Evolutionary conservation across 2,329 filamentous ascomycete species (phyloP).

Genomic region (Fusarium sp.): DNA sequence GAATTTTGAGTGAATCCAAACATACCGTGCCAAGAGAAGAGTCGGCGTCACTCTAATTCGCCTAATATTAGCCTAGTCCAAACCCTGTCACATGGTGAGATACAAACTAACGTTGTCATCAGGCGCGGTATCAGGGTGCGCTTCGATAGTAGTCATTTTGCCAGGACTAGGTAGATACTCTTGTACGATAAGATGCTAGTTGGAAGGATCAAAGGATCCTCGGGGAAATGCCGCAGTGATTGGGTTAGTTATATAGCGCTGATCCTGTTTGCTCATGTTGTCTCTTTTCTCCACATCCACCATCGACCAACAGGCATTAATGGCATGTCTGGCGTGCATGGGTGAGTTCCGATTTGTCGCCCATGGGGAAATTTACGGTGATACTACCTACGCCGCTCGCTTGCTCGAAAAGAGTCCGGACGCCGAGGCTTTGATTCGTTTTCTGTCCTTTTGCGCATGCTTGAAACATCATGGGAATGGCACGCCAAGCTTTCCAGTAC

Average conservation of each 20-base stretch:
- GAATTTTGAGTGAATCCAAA: too few relatives aligned
- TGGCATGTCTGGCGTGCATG: too few relatives aligned
- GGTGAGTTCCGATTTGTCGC: too few relatives aligned
- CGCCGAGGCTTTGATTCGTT: too few relatives aligned
- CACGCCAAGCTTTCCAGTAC: too few relatives aligned
- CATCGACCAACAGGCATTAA: too few relatives aligned
- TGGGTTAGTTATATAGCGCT: background rate
- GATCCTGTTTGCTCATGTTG: background rate
- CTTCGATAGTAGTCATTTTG: slow-evolving; percentile 23
- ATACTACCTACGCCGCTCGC: too few relatives aligned
- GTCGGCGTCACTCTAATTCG: background rate
- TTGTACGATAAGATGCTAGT: background rate
- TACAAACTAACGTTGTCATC: slow-evolving; percentile 7
- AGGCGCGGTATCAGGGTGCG: slow-evolving; percentile 10
- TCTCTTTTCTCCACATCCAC: too few relatives aligned
- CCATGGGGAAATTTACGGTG: too few relatives aligned
- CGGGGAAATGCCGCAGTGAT: background rate
- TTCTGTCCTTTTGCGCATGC: too few relatives aligned
- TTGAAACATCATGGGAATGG: too few relatives aligned
- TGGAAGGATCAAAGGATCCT: background rate
- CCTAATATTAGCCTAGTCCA: background rate
- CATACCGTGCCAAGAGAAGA: slow-evolving; percentile 4
- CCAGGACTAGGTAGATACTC: background rate
- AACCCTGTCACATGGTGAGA: background rate
- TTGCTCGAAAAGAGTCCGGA: too few relatives aligned